These are phyloP conservation scores for cucumber (Cucumis sativus) DNA, from an alignment of 306 rosid genomes.

Conservation along the genomic window DNA sequence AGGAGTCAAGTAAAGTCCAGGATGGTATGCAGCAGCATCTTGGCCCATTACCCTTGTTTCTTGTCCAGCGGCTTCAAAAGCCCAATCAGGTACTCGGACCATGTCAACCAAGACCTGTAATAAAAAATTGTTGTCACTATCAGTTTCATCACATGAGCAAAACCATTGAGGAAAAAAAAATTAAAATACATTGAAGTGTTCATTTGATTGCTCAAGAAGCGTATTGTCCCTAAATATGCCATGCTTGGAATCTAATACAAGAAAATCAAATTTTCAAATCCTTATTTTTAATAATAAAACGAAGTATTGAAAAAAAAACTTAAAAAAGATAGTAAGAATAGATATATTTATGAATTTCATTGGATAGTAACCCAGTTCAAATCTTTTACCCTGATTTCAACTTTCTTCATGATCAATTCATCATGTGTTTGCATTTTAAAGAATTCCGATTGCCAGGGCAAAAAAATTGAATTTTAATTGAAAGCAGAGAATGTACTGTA, in stretches of 20 bases:
- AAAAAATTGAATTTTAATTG: neutral
- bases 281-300: neutral
- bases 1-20: slow-evolving; percentile 89
- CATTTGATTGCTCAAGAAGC: neutral
- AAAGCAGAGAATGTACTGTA: neutral
- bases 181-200: neutral
- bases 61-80: slow-evolving; percentile 98
- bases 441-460: neutral
- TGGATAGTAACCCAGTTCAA: no score
- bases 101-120: slow-evolving; percentile 80
- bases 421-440: neutral
- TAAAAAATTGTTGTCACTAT: neutral
- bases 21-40: slow-evolving; percentile 86
- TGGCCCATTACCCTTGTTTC: slow-evolving; percentile 91
- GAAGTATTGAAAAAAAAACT: neutral
- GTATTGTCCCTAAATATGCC: neutral
- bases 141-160: neutral
- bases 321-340: neutral
- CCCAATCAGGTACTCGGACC: slow-evolving; percentile 99
- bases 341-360: neutral
- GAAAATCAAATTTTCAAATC: neutral
- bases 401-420: neutral
- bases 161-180: neutral
- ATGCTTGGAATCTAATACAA: neutral
- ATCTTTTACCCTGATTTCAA: no score